Percentiles rank a stretch among this genome's conserved stretches.
These are phyloP conservation scores for Penicillium samsonianum DNA, from an alignment of 495 filamentous ascomycete species.

Conservation along the genomic window DNA sequence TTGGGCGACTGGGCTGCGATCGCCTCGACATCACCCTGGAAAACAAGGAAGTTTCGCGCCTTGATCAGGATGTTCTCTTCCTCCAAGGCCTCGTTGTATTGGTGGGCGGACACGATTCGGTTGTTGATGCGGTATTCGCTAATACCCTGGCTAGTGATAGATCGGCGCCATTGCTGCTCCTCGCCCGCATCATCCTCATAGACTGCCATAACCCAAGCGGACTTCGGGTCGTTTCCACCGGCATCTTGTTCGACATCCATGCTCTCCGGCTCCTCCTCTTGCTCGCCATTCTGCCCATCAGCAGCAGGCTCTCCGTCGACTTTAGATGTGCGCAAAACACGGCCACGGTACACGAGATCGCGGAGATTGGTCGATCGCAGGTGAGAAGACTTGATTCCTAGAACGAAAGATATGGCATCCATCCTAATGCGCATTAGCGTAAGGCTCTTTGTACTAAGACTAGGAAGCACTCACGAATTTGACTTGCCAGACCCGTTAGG, in stretches of 20 bases:
- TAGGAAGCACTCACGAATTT: constrained; percentile 74
- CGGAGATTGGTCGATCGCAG: constrained; percentile 92
- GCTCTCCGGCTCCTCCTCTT: constrained; percentile 43
- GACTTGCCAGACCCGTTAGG: constrained; percentile 99
- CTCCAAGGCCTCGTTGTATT: constrained; percentile 93
- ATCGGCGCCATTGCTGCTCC: constrained; percentile 92
- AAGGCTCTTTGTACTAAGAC: neutral
- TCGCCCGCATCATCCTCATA: constrained; percentile 98
- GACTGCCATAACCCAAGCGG: constrained; percentile 98
- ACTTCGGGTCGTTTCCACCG: constrained; percentile 73
- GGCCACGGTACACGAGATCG: constrained; percentile 94
- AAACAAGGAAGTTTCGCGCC: constrained; percentile 95
- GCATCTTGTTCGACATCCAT: constrained; percentile 48
- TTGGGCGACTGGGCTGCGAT: constrained; percentile 92
- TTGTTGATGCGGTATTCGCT: constrained; percentile 99
- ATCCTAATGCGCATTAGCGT: constrained; percentile 61
- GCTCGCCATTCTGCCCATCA: constrained; percentile 52
- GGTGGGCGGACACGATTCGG: constrained; percentile 77
- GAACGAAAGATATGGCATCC: constrained; percentile 99
- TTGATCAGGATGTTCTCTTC: constrained; percentile 96
- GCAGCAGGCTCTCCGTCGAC: constrained; percentile 77
- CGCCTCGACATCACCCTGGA: constrained; percentile 98
- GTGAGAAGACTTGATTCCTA: constrained; percentile 97
- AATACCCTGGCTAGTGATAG: constrained; percentile 81
- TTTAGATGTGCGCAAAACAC: constrained; percentile 86